Percentiles rank a stretch among this genome's conserved stretches.
Conservation (phyloP, 1,139 yeast species). For the Nakaseomyces nivariensis region DNA sequence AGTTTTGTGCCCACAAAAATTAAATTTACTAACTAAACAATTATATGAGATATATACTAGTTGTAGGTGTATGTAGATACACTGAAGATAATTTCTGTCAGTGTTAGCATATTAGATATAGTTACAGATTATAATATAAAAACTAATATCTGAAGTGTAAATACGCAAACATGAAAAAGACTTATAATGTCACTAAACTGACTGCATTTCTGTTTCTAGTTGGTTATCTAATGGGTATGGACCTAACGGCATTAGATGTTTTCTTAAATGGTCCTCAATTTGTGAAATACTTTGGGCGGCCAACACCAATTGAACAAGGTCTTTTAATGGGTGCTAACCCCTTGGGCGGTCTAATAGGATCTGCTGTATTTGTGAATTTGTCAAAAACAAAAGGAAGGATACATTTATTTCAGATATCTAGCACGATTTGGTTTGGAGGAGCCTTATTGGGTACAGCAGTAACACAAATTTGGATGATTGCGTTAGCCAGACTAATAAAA, state of each 20-base stretch:
- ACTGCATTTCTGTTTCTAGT: constrained; percentile 35
- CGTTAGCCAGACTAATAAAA: constrained; percentile 52
- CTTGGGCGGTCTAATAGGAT: constrained; percentile 33
- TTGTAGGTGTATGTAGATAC: no score
- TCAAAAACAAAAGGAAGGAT: constrained; percentile 28
- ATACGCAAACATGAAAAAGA: not conserved
- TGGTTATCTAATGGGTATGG: constrained; percentile 59
- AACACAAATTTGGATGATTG: constrained; percentile 26
- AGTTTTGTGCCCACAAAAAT: no score
- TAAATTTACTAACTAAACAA: no score
- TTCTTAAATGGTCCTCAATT: constrained; percentile 42
- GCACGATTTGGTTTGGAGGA: constrained; percentile 30
- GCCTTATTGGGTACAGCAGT: constrained; percentile 29
- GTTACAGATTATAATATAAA: no score
- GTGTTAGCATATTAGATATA: no score
- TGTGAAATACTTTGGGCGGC: constrained; percentile 36
- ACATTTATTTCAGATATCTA: constrained; percentile 20
- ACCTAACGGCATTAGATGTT: constrained; percentile 57
- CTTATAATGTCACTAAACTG: not conserved
- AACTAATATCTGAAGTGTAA: no score
- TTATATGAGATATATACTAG: no score
- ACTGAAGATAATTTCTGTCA: no score
- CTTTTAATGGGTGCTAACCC: constrained; percentile 36
- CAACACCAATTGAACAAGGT: constrained; percentile 35
- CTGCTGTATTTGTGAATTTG: constrained; percentile 25